phyloP scores from a whole-genome alignment of 1,284 basidiomycete species.

The Marasmius oreades region DNA sequence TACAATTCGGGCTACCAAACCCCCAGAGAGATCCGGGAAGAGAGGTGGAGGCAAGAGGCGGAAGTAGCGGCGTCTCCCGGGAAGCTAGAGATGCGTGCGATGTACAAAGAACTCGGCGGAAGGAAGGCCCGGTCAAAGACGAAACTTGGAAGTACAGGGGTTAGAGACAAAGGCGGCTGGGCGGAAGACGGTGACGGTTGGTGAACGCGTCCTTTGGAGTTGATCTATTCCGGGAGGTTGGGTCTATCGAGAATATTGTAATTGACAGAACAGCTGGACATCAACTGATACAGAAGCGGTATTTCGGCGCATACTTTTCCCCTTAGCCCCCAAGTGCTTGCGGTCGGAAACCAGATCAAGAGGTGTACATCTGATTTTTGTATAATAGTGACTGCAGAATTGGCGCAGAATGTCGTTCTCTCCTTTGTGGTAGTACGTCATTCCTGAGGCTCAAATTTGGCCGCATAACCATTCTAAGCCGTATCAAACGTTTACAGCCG shows the following conservation, averaged over 20 bases:
- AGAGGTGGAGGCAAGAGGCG: slow-evolving; percentile 63
- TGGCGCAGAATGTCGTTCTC: too few relatives aligned
- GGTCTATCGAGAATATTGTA: too few relatives aligned
- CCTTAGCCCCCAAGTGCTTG: too few relatives aligned
- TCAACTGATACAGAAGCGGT: too few relatives aligned
- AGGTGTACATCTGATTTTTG: too few relatives aligned
- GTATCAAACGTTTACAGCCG: not conserved
- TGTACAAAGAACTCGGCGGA: slow-evolving; percentile 87
- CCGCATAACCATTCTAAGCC: not conserved
- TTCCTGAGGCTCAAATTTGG: not conserved
- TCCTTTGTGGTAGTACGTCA: too few relatives aligned
- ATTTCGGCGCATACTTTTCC: too few relatives aligned
- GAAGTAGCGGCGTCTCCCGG: slow-evolving; percentile 52
- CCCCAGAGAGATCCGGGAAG: slow-evolving; percentile 72
- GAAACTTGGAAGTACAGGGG: slow-evolving; percentile 56
- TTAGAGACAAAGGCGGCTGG: slow-evolving; percentile 71
- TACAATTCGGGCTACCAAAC: slow-evolving; percentile 69
- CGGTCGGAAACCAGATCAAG: too few relatives aligned
- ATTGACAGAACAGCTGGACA: too few relatives aligned
- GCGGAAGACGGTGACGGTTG: slow-evolving; percentile 30
- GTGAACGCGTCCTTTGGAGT: not conserved
- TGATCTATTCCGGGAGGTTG: too few relatives aligned
- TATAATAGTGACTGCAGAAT: too few relatives aligned
- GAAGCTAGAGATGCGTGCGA: slow-evolving; percentile 81
- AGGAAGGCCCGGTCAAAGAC: slow-evolving; percentile 70